Base-by-base conservation (phyloP, 495 filamentous ascomycete genomes). In the Lasiosphaeriaceae sp. region DNA sequence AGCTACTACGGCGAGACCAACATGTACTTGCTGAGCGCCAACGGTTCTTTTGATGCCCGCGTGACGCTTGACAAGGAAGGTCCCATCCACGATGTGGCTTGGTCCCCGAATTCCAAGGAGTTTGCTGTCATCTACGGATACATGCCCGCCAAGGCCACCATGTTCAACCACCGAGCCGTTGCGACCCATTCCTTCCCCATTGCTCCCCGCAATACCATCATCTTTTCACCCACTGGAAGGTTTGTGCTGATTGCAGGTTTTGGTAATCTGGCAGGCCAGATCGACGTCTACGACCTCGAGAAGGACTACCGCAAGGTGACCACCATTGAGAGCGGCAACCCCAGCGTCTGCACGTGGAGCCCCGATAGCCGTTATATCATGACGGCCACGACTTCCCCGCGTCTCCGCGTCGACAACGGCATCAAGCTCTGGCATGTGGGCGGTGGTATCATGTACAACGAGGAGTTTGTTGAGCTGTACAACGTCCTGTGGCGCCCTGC, bases 1-100 rank as follows among this genome's bases (percentile, higher is more conserved):
- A 96, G 88, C 77, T 98, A 98, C 76, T 97, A 98, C 62, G 94
- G 95, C 65, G 94, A 98, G 79, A 97, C 94, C 2, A 98, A 90
- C 52, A 84, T 98, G 67, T 98, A 97, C 75, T 80, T 98, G 63
- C 81, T 98, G 54, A 96, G 90, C 72, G 87, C 91, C 50, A 92
- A 88, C 66, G 93, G 92, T 46, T 85, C 86, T 54, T 94, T 96
- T 66, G 94, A 98, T 69, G 94, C 92, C 51, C 82, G 94, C 50
- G 84, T 98, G 63, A 82, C 90, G 50, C 80, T 97, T 24, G 94
- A 98, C 79, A 97, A 97, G 74, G 92, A 97, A 68, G 94, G 94
- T 1, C 94, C 94, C 17, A 97, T 98, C 61, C 93, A 98, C 72
- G 94, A 98, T 66, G 94, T 98, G 39, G 81, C 88, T n/a, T 98